Conservation (phyloP, 352 stramenopile species). For the Pythium volutum region DNA sequence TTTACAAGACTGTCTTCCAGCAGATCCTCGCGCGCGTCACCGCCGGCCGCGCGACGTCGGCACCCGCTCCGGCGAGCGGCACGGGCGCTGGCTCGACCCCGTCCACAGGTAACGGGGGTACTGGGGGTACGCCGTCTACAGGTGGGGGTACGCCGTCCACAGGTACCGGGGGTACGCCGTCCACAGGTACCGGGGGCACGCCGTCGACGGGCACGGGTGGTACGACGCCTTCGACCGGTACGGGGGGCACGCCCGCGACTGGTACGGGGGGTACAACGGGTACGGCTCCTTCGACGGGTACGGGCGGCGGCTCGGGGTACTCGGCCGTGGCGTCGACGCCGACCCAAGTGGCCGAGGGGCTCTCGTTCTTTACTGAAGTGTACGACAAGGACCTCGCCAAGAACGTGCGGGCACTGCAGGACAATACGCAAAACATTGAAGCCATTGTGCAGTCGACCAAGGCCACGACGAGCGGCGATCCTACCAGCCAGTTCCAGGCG, state of each 20-base stretch:
- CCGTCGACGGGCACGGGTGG: neutral
- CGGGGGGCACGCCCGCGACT: neutral
- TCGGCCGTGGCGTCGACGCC: slow-evolving; percentile 12
- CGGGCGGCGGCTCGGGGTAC: neutral
- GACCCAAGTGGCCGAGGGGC: slow-evolving; percentile 28
- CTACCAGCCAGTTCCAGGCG: slow-evolving; percentile 73
- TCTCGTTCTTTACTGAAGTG: slow-evolving; percentile 45
- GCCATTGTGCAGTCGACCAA: slow-evolving; percentile 73
- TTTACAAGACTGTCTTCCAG: slow-evolving; percentile 63
- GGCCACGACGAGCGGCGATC: slow-evolving; percentile 62
- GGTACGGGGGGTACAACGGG: neutral
- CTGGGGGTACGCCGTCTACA: neutral
- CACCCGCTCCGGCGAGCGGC: slow-evolving; percentile 6
- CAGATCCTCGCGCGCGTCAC: slow-evolving; percentile 35
- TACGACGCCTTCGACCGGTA: slow-evolving; percentile 10
- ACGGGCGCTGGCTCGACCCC: slow-evolving; percentile 1
- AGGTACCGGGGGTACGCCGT: neutral
- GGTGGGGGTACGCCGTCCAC: neutral
- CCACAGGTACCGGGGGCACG: neutral
- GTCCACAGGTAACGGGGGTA: slow-evolving; percentile 3
- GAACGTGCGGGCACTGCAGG: slow-evolving; percentile 43
- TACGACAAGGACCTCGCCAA: slow-evolving; percentile 48
- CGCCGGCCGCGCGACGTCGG: slow-evolving; percentile 9
- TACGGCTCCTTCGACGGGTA: slow-evolving; percentile 8
- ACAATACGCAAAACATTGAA: slow-evolving; percentile 50